Base-by-base conservation (phyloP, 2,329 filamentous ascomycete genomes). In the Juglanconis oblonga region DNA sequence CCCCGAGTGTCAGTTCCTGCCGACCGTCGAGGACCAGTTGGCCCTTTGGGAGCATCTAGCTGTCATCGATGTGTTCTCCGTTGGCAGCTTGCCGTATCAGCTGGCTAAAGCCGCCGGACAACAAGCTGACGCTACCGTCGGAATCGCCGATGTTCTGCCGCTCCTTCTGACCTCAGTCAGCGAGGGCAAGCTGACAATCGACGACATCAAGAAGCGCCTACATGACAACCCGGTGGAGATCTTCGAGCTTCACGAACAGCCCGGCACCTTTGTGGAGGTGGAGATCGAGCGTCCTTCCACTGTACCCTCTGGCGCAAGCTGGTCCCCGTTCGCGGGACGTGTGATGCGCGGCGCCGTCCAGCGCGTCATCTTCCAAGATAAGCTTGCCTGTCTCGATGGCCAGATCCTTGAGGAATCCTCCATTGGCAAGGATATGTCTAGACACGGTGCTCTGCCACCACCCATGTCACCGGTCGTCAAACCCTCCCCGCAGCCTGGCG, bases 211-310 rank as follows among this genome's bases (percentile, higher is more conserved):
- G 70, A 71, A 76, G 58, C 85, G 88, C 47, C 81, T 93, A 51
- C 89, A 92, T 71, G 87, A 91, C 70, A 92, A 92, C 71, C 90
- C 90, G 3, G 90, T 89, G 77, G 83, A 84, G 70, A 92, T 93
- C 67, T 93, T 93, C 67, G 89, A 93, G 77, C 82, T 93, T 54
- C 90, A 93, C 65, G 90, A 93, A 67, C 90, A 93, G 74, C 75
- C 82, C n/a, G 87, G 87, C 61, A 87, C 88, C 42, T 85, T 84
- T 5, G 81, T 93, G 40, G 90, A 93, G 77, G 82, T 91, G 29
- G 90, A 92, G 74, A 80, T 92, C 67, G 89, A 91, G 70, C 85
- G 90, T 49, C 82, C 87, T 2, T 90, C 89, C 72, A 79, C 83
- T 4, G 77, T 88, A 58, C 74, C 83, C 52, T 72, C 74, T 59